Percentiles rank a stretch among this genome's conserved stretches.
These are phyloP conservation scores for Verticillium klebahnii DNA, from an alignment of 2,329 filamentous ascomycete species.

Conservation along the genomic window DNA sequence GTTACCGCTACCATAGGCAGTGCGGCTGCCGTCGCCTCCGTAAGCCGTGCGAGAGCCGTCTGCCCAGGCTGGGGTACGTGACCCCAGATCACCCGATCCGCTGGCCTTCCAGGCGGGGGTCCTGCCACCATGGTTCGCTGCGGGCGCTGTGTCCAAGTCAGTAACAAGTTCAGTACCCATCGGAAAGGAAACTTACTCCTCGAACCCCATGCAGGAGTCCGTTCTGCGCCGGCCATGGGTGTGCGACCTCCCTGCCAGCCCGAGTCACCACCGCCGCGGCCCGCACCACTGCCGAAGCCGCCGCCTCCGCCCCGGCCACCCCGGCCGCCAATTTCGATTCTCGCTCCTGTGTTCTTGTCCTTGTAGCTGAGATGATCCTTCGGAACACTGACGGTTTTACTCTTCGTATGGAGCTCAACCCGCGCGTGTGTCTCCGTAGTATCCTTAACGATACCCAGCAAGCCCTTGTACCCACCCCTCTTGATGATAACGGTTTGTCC, in stretches of 20 bases:
- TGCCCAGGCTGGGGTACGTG: slow-evolving; percentile 67
- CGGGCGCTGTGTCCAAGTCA: slow-evolving; percentile 42
- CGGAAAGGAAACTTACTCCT: slow-evolving; percentile 52
- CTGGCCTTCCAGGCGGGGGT: slow-evolving; percentile 57
- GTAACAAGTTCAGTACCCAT: slow-evolving; percentile 5
- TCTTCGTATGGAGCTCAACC: slow-evolving; percentile 91
- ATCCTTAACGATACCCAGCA: slow-evolving; percentile 93
- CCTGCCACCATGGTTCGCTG: slow-evolving; percentile 43
- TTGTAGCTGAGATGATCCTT: slow-evolving; percentile 82
- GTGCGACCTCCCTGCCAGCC: slow-evolving; percentile 66
- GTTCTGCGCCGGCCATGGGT: slow-evolving; percentile 60
- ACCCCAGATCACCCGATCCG: slow-evolving; percentile 40
- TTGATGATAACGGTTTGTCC: slow-evolving; percentile 89
- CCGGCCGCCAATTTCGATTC: slow-evolving; percentile 63
- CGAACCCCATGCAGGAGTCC: slow-evolving; percentile 73
- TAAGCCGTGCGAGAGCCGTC: slow-evolving; percentile 64
- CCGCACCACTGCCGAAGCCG: slow-evolving; percentile 38
- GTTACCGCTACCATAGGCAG: slow-evolving; percentile 69
- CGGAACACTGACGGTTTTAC: slow-evolving; percentile 80
- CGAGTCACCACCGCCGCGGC: slow-evolving; percentile 32
- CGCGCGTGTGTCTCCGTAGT: slow-evolving; percentile 81
- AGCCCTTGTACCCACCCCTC: slow-evolving; percentile 84
- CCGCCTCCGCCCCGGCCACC: slow-evolving; percentile 39
- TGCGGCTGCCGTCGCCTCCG: slow-evolving; percentile 69
- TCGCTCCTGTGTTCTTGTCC: slow-evolving; percentile 74